A percentile compares a stretch with the other conserved stretches of the same genome.
These are phyloP conservation scores for Saposhnikovia divaricata DNA, from an alignment of 129 eudicot genomes.

Conservation along the genomic window DNA sequence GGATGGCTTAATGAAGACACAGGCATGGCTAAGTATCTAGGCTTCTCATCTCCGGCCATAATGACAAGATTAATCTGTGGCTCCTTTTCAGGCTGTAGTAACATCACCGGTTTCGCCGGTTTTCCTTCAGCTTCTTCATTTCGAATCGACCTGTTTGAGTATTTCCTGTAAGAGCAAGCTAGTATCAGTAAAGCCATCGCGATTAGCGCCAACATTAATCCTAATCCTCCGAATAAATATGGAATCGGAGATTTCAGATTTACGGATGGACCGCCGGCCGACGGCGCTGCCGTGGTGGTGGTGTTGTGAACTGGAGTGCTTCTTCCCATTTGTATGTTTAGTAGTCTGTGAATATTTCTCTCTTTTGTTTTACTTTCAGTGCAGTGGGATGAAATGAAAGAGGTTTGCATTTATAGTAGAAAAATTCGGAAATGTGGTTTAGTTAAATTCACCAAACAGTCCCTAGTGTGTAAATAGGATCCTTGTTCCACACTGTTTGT, in stretches of 20 bases:
- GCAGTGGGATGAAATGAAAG: conserved; percentile 5
- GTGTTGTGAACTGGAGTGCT: not conserved
- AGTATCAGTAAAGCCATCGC: conserved; percentile 37
- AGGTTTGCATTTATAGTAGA: conserved; percentile 27
- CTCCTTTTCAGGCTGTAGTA: conserved; percentile 23
- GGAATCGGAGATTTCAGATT: conserved; percentile 40
- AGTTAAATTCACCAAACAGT: conserved; percentile 11
- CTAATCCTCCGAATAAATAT: conserved; percentile 46
- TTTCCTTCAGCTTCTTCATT: conserved; percentile 12
- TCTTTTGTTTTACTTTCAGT: not conserved
- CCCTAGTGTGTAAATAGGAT: conserved; percentile 26
- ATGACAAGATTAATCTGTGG: conserved; percentile 38
- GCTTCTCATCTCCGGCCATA: conserved; percentile 60
- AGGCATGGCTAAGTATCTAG: conserved; percentile 48
- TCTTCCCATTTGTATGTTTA: too few relatives aligned
- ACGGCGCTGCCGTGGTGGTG: conserved; percentile 10
- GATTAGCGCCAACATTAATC: conserved; percentile 33
- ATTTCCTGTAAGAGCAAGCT: conserved; percentile 33
- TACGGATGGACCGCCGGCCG: conserved; percentile 9
- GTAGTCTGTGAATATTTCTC: too few relatives aligned
- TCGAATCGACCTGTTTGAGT: not conserved
- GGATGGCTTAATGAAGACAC: conserved; percentile 1
- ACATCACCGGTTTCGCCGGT: not conserved
- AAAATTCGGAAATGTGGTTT: not conserved
- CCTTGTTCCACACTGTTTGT: conserved; percentile 35